Conservation (phyloP, 129 eudicot species). For the Erigeron canadensis region DNA sequence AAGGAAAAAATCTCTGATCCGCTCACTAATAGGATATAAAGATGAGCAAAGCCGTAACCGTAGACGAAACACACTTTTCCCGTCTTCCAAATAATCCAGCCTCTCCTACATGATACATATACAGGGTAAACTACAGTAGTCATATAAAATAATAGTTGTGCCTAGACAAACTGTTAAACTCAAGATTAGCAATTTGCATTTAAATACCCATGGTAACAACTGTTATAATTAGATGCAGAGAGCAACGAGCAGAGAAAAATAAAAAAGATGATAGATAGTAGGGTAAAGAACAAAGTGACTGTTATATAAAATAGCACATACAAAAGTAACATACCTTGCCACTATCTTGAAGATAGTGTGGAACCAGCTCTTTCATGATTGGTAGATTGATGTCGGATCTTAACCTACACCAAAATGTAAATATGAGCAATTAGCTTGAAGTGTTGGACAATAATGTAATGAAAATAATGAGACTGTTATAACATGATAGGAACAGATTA, state of each 20-base stretch:
- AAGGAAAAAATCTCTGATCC: slow-evolving; percentile 94
- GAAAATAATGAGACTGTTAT: neutral
- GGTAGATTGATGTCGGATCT: slow-evolving; percentile 89
- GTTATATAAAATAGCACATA: slow-evolving; percentile 13
- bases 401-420: slow-evolving; percentile 48
- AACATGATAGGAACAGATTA: neutral
- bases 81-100: slow-evolving; percentile 93
- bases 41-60: slow-evolving; percentile 93
- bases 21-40: slow-evolving; percentile 86
- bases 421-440: slow-evolving; percentile 6
- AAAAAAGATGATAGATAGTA: neutral
- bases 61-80: slow-evolving; percentile 75
- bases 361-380: slow-evolving; percentile 86
- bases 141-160: slow-evolving; percentile 4
- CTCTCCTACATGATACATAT: slow-evolving; percentile 59
- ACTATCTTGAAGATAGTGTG: slow-evolving; percentile 95
- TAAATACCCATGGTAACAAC: neutral
- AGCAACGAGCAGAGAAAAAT: neutral
- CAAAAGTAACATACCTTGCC: slow-evolving; percentile 58
- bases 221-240: neutral
- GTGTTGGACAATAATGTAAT: neutral
- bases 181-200: neutral
- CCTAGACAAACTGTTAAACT: slow-evolving; percentile 5
- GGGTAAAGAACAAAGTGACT: neutral
- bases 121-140: slow-evolving; percentile 9